Evolutionary conservation across 2,329 filamentous ascomycete genomes (phyloP).

Genomic region (Colletotrichum siamense): DNA sequence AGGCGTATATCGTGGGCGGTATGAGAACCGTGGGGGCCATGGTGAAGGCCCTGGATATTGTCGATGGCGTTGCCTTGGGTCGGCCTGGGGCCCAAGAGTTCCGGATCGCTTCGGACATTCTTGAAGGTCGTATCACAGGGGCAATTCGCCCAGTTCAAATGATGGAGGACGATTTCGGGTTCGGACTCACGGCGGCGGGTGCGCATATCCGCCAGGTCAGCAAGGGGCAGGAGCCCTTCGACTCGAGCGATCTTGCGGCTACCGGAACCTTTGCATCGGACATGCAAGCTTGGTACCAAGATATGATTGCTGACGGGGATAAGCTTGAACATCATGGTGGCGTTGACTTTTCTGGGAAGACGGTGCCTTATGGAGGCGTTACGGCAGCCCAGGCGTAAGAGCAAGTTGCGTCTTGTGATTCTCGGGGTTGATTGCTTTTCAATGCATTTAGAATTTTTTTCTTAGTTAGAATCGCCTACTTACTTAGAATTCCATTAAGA

Average conservation of each 20-base stretch:
- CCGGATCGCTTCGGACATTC: not conserved
- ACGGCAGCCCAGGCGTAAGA: not conserved
- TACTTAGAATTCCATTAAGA: not conserved
- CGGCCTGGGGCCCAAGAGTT: constrained; percentile 36
- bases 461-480: not conserved
- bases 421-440: not conserved
- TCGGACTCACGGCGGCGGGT: not conserved
- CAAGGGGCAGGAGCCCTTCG: constrained; percentile 28
- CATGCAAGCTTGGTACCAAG: constrained; percentile 26
- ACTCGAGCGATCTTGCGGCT: constrained; percentile 25
- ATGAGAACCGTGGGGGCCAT: constrained; percentile 61
- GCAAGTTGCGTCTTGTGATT: not conserved
- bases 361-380: not conserved
- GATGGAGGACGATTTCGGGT: not conserved
- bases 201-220: constrained; percentile 7
- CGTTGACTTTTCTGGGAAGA: constrained; percentile 25
- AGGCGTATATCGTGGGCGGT: constrained; percentile 64
- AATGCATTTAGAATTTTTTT: not conserved
- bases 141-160: not conserved
- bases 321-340: constrained; percentile 30
- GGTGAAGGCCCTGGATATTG: constrained; percentile 58
- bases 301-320: constrained; percentile 28
- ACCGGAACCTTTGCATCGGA: constrained; percentile 27
- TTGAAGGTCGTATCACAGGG: not conserved
- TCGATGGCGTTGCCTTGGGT: constrained; percentile 66